Percentiles rank a stretch among this genome's conserved stretches.
phyloP scores from a whole-genome alignment of 108 stramenopile species.

The Conticribra guillardii region DNA sequence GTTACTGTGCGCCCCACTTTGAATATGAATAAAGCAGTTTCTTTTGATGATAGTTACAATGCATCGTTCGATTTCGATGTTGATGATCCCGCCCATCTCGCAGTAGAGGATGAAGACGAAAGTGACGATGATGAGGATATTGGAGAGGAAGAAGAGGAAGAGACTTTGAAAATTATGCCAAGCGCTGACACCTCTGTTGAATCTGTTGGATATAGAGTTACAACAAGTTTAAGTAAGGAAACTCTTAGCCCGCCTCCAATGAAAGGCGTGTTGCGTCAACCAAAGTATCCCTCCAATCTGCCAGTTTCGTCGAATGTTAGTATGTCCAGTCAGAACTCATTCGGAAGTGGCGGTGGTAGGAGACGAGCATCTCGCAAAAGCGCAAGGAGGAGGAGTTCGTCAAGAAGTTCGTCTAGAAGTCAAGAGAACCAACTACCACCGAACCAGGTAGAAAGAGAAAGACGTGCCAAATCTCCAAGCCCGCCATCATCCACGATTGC shows the following conservation, averaged over 20 bases:
- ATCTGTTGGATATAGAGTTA: conserved; percentile 16
- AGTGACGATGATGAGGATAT: background rate
- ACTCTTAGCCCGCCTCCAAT: background rate
- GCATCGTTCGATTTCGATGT: background rate
- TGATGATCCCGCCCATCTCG: background rate
- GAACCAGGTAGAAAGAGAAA: background rate
- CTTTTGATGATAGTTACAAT: background rate
- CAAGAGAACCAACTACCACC: too few relatives aligned
- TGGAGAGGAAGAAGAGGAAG: background rate
- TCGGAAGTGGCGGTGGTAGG: background rate
- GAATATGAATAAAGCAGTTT: background rate
- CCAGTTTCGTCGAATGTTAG: conserved; percentile 4
- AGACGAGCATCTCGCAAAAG: too few relatives aligned
- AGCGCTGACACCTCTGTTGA: conserved; percentile 18
- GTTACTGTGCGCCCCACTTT: background rate
- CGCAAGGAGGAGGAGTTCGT: background rate
- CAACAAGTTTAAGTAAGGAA: conserved; percentile 2
- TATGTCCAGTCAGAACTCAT: background rate
- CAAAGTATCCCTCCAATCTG: conserved; percentile 4
- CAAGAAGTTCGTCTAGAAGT: background rate
- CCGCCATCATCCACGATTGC: background rate
- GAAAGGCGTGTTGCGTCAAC: conserved; percentile 1
- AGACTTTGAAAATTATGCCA: background rate
- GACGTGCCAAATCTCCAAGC: background rate
- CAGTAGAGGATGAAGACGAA: background rate